Base-by-base conservation (phyloP, 2,329 filamentous ascomycete species). In the Aspergillus novoparasiticus region DNA sequence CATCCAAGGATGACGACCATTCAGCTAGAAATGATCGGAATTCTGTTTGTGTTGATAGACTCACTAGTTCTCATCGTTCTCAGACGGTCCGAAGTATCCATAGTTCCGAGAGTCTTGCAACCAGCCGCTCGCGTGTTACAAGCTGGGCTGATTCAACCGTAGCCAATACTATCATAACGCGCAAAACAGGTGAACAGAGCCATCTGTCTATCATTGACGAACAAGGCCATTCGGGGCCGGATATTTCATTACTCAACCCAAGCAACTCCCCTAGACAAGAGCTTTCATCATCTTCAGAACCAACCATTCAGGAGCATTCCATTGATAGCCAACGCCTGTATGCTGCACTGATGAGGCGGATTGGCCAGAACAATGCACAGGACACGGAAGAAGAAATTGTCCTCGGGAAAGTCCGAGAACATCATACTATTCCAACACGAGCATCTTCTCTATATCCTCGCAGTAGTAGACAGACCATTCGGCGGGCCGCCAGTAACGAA, bases 91-190 rank as follows among this genome's bases (percentile, higher is more conserved):
- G 66, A 19, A 67, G 60, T 28, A 71, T 68, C 50, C 73, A 66
- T 58, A 78, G 73, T 61, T 71, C 68, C 23, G 74, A 75, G 43
- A 80, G 76, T 54, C 60, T 76, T 34, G 72, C 69, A 48, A 78
- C 75, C 4, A 75, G 73, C 11, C 71, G 70, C 36, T 83, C 81
- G 36, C 79, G 81, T 32, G 79, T 81, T n/a, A 82, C 80, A 16
- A 83, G 81, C 66, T 83, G 81, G 81, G 78, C 81, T 41, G 75
- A 83, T 64, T 82, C 81, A 4, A 82, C 78, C 2, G 73, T 73
- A n/a, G 73, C 74, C 51, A 79, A 79, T 61, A 82, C 80, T 6
- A 68, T 80, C 32, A 66, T 69, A n/a, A 73, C 73, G 12, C 71
- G 74, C 26, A 75, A 71, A 23, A 63, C 70, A 34, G 71, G 72